Conservation (phyloP, 805 yeast genomes). For the Sugiyamaella marilandica region DNA sequence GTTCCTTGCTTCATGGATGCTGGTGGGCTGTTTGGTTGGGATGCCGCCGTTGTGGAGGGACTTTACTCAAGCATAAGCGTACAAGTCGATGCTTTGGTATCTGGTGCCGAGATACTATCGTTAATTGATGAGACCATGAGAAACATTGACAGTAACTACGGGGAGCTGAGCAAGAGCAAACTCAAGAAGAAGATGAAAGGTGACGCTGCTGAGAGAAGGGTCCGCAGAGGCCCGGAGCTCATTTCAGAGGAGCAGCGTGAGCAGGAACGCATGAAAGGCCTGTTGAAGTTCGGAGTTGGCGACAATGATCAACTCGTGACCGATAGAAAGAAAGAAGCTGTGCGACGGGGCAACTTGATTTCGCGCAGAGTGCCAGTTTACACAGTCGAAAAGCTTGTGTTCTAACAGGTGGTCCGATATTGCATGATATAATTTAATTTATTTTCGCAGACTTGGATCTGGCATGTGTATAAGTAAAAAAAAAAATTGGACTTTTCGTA, state of each 20-base stretch:
- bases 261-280: slow-evolving; percentile 13
- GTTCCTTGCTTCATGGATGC: slow-evolving; percentile 64
- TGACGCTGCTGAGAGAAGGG: slow-evolving; percentile 4
- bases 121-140: slow-evolving; percentile 28
- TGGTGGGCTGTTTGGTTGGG: slow-evolving; percentile 66
- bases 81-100: slow-evolving; percentile 40
- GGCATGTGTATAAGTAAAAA: too few species aligned
- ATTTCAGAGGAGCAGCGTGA: slow-evolving; percentile 15
- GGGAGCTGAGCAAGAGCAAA: slow-evolving; percentile 22
- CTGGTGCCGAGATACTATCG: slow-evolving; percentile 20
- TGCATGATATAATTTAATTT: neutral
- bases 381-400: slow-evolving; percentile 30
- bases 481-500: neutral
- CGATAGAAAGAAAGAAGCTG: slow-evolving; percentile 8
- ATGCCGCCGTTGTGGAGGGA: slow-evolving; percentile 43
- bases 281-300: slow-evolving; percentile 16
- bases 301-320: slow-evolving; percentile 3
- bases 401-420: slow-evolving; percentile 12
- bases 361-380: slow-evolving; percentile 28
- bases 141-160: slow-evolving; percentile 21
- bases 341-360: slow-evolving; percentile 17
- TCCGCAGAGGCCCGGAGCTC: slow-evolving; percentile 13
- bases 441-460: neutral
- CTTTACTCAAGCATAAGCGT: slow-evolving; percentile 43
- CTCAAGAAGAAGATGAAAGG: slow-evolving; percentile 19